Evolutionary conservation across 805 yeast species (phyloP), one percentile per base, ranked within the genome.

Genomic region (Cyberlindnera samutprakarnensis): DNA sequence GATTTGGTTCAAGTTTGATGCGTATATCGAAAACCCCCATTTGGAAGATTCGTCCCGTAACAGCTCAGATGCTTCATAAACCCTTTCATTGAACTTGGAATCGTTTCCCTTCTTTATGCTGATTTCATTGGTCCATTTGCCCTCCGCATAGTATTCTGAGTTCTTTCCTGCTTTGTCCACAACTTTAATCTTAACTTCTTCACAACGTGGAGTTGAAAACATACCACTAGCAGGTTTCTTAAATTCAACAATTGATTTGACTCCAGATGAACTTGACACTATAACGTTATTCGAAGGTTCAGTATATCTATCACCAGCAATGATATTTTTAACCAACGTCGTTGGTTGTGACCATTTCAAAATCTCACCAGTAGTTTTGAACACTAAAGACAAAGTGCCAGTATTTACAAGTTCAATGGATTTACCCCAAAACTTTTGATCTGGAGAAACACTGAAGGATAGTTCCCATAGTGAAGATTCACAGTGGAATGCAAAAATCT

Each of bases 391-490:
- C 4, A 81, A 62, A 11, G 64, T 63, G 23, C 98, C 98, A 27
- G 70, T 74, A 42, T 85, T 84, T 28, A 72, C 70, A 36, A 92
- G 61, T 53, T 92, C 97, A 7, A 84, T 76, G 18, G 88, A 78
- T 59, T 90, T 92, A 30, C 97, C 96, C 94, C 96, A 90, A 48
- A 85, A 84, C 54, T 87, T 86, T 47, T 88, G 96, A 15, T 71
- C 70, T 0, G 95, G 95, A 17, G 75, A 61, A 4, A 82, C 69
- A n/a, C 74, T 64, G 42, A 74, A 78, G 23, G 67, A 64, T 25
- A 75, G 52, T 30, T 71, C 74, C 97, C 97, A 92, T 16, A 68
- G 58, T 7, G 60, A 54, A 16, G 83, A 67, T 36, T 90, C 96
- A 5, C 75, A 83, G 53, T 74, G 78, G 15, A 79, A 64, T 1